A percentile compares a stretch with the other conserved stretches of the same genome.
These are phyloP conservation scores for Fusarium haematococcum DNA, from an alignment of 2,329 filamentous ascomycete species.

Conservation along the genomic window DNA sequence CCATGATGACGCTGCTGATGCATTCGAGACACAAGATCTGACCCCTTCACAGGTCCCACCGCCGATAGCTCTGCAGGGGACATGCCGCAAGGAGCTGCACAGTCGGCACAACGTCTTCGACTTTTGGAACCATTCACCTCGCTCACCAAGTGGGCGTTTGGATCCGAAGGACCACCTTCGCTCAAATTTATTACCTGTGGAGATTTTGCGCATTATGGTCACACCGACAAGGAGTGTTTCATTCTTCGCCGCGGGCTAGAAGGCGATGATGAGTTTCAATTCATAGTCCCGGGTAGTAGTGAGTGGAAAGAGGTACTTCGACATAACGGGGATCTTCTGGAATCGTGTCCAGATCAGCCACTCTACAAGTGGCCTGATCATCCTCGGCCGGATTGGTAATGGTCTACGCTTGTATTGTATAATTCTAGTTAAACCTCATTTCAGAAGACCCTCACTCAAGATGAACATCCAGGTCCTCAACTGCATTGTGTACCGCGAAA, in stretches of 20 bases:
- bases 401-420: rapidly evolving
- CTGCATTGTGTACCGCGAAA: too few species aligned
- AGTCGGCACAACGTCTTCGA: background rate
- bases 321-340: background rate
- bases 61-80: background rate
- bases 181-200: conserved; percentile 6
- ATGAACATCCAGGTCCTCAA: too few species aligned
- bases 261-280: background rate
- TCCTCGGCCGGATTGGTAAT: background rate
- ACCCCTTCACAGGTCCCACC: background rate
- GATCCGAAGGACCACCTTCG: background rate
- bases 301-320: background rate
- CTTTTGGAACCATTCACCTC: background rate
- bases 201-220: background rate
- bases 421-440: background rate
- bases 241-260: background rate
- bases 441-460: too few species aligned
- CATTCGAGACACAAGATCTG: background rate
- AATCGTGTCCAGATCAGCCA: background rate
- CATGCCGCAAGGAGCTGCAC: background rate
- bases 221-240: background rate
- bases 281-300: background rate
- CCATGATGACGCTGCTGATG: background rate
- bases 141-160: conserved; percentile 14
- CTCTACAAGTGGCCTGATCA: background rate